A percentile compares a stretch with the other conserved stretches of the same genome.
Evolutionary conservation across 1,284 basidiomycete species (phyloP).

Genomic region (Ustilago trichophora): DNA sequence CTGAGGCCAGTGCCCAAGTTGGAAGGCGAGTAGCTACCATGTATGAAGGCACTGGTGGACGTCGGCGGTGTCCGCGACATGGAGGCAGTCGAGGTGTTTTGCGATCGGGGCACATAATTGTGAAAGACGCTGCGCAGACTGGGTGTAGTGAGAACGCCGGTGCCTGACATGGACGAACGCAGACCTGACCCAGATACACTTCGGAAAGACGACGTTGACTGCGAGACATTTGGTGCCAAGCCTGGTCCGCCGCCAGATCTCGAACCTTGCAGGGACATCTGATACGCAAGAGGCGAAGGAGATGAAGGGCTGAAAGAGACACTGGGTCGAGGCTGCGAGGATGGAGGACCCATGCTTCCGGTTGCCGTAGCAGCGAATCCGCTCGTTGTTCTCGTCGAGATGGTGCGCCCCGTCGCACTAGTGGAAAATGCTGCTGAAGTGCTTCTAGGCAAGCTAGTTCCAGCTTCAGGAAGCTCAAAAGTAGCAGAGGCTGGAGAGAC

Average conservation of each 20-base stretch:
- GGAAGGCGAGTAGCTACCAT: conserved; percentile 36
- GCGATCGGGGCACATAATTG: conserved; percentile 43
- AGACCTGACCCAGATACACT: conserved; percentile 29
- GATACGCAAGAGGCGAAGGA: conserved; percentile 52
- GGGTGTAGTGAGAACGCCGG: conserved; percentile 13
- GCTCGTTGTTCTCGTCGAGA: conserved; percentile 22
- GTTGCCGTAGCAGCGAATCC: conserved; percentile 2
- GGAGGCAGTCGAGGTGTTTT: conserved; percentile 16
- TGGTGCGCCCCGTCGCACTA: conserved; percentile 6
- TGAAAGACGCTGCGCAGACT: conserved; percentile 54
- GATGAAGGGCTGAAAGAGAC: conserved; percentile 55
- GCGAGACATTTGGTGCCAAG: conserved; percentile 6
- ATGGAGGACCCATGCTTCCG: conserved; percentile 6
- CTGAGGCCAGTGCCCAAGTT: conserved; percentile 27
- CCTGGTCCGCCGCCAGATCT: conserved; percentile 3
- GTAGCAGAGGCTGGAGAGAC: conserved; percentile 19
- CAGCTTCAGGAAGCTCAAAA: conserved; percentile 25
- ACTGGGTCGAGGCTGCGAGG: conserved; percentile 26
- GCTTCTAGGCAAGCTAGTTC: conserved; percentile 14
- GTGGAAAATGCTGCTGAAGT: conserved; percentile 12
- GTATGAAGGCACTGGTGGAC: conserved; percentile 12
- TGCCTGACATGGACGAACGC: conserved; percentile 24
- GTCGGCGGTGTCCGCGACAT: conserved; percentile 41
- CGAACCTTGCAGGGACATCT: conserved; percentile 36
- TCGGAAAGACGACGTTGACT: conserved; percentile 20